A percentile compares a stretch with the other conserved stretches of the same genome.
phyloP scores from a whole-genome alignment of 192 early-diverging fungal species.

The Piromyces sp. region DNA sequence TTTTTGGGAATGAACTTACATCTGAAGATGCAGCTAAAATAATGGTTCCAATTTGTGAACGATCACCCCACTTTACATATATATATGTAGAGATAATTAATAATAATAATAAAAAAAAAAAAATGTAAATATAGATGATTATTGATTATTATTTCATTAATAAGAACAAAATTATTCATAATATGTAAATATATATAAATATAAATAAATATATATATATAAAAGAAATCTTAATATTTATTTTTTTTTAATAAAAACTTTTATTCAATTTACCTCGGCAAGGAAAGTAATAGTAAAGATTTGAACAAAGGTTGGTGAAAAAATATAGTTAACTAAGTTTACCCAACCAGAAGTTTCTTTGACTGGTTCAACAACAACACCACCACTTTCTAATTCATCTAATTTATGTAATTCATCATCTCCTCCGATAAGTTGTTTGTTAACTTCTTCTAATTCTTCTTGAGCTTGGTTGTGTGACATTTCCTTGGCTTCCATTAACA shows the following conservation, averaged over 20 bases:
- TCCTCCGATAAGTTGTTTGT: constrained; percentile 68
- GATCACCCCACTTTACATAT: constrained; percentile 52
- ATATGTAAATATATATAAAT: too few relatives aligned
- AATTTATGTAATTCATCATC: constrained; percentile 20
- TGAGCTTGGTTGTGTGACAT: constrained; percentile 79
- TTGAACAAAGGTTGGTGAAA: constrained; percentile 88
- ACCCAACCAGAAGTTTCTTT: background rate
- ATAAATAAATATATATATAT: too few relatives aligned
- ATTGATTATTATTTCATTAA: too few relatives aligned
- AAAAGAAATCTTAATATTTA: too few relatives aligned
- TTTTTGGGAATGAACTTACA: background rate
- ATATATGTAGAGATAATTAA: too few relatives aligned
- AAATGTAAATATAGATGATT: too few relatives aligned
- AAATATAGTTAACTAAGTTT: constrained; percentile 55
- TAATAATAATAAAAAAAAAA: too few relatives aligned
- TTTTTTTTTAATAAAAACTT: too few relatives aligned
- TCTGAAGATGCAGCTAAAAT: constrained; percentile 1
- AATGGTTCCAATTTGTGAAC: constrained; percentile 56
- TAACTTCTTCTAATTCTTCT: constrained; percentile 82
- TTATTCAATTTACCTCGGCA: constrained; percentile 48
- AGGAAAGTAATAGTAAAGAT: constrained; percentile 91
- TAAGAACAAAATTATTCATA: too few relatives aligned
- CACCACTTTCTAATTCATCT: constrained; percentile 4
- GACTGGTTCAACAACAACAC: background rate
- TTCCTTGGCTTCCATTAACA: constrained; percentile 61